These are phyloP conservation scores for Boletus fagicola DNA, from an alignment of 768 basidiomycete species.

Conservation along the genomic window DNA sequence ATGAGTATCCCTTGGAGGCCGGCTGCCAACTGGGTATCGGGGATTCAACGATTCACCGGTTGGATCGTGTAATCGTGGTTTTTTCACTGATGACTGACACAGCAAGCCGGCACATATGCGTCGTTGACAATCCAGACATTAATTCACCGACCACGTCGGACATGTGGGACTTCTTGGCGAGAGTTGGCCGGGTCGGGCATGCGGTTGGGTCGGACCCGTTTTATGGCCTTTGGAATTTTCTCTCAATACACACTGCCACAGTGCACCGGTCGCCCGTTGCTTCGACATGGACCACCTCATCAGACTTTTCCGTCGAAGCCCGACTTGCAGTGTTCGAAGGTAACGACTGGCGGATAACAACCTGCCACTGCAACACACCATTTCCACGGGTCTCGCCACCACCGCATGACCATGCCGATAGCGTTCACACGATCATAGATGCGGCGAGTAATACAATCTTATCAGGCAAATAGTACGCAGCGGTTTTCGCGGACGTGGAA, in stretches of 20 bases:
- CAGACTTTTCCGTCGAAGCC: not conserved
- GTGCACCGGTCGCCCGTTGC: not conserved
- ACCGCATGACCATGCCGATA: not conserved
- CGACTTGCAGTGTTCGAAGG: not conserved
- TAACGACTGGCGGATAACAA: not conserved
- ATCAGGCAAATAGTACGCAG: not conserved
- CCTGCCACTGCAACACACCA: not conserved
- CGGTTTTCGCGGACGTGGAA: not conserved
- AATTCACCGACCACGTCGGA: constrained; percentile 10
- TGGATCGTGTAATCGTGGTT: not conserved
- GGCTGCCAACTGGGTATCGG: constrained; percentile 8
- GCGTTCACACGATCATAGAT: not conserved
- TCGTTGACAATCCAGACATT: not conserved
- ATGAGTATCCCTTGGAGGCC: not conserved
- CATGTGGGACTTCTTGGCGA: too few species aligned
- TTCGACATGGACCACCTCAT: not conserved
- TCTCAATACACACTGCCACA: not conserved
- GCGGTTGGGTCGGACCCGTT: not conserved
- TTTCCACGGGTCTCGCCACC: not conserved
- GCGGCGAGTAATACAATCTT: not conserved
- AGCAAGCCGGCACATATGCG: not conserved
- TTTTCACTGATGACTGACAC: not conserved
- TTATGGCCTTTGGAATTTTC: not conserved
- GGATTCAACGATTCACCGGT: not conserved
- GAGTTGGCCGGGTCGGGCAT: not conserved